Percentiles rank a stretch among this genome's conserved stretches.
phyloP scores from a whole-genome alignment of 257 asterid genomes.

The Avicennia marina region DNA sequence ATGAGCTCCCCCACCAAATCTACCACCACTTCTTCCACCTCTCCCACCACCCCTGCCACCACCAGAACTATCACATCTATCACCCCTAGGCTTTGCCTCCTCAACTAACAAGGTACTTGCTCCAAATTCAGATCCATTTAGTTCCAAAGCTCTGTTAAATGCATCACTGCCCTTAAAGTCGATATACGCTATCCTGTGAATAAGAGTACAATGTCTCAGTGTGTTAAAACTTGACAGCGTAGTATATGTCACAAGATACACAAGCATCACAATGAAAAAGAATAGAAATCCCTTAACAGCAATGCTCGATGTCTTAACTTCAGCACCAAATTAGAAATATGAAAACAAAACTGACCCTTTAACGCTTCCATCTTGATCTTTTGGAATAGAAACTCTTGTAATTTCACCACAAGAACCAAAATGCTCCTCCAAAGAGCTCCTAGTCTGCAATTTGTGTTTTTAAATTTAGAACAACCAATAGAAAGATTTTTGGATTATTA shows the following conservation, averaged over 20 bases:
- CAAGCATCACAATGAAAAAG: background rate
- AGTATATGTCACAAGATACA: too few species aligned
- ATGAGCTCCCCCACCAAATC: background rate
- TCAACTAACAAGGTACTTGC: background rate
- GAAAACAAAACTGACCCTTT: constrained; percentile 49
- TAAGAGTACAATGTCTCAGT: background rate
- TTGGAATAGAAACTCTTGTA: constrained; percentile 51
- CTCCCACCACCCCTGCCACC: background rate
- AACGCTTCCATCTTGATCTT: constrained; percentile 47
- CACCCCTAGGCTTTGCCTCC: background rate
- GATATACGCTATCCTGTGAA: constrained; percentile 3
- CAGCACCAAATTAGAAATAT: background rate
- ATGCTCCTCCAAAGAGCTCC: constrained; percentile 53
- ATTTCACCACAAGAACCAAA: constrained; percentile 80
- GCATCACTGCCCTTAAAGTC: background rate
- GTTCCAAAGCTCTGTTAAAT: background rate
- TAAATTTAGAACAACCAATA: background rate
- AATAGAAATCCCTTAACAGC: background rate
- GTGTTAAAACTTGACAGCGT: too few species aligned
- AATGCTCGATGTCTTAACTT: background rate
- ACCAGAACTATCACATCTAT: background rate
- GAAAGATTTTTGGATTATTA: background rate
- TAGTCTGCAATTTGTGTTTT: constrained; percentile 40
- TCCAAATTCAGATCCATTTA: constrained; percentile 1
- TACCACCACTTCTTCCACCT: background rate